Evolutionary conservation across 306 rosid species (phyloP), one percentile per base, ranked within the genome.

Genomic region (Hippophae tibetana): DNA sequence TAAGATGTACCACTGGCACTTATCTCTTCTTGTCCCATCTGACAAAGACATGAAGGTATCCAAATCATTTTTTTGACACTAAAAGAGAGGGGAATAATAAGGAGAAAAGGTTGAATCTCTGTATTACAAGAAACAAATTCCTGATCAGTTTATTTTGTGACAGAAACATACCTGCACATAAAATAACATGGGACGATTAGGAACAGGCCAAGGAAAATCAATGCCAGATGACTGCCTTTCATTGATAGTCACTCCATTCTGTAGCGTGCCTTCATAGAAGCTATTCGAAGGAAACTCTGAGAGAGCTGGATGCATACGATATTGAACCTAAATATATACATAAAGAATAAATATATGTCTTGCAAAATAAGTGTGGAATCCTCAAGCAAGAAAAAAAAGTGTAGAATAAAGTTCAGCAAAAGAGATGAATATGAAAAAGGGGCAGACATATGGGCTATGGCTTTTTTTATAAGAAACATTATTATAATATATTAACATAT

Each of bases 21-120:
- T 58, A 93, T 93, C 82, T 93, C 99, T 70, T 93, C 99, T 89
- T 93, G 99, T 66, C 99, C 99, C 99, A 93, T 93, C 99, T 93
- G 74, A 13, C 77, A 50, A 77, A 77, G 49, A 76, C 46, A 9
- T 40, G 55, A 5, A 52, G 43, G 10, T 60, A 54, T 63, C 48
- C 63, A 60, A 57, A 31, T 31, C 5, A 31, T 31, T 31, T 31
- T 31, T 4, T 31, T 31, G 38, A 31, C 3, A 31, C 38, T 31
- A 31, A 49, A 13, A 3, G 63, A 50, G 18, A 45, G 9, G 44
- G 53, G 8, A 12, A 6, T 40, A 63, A 7, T 8, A 43, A 6
- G 0, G 25, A 31, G 25, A 55, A 10, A 38, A 8, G 7, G 58
- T 9, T 43, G 47, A 12, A 49, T 54, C 7, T n/a, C 10, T 27